These are phyloP conservation scores for Malus hybrid DNA, from an alignment of 331 rosid genomes.

Conservation along the genomic window DNA sequence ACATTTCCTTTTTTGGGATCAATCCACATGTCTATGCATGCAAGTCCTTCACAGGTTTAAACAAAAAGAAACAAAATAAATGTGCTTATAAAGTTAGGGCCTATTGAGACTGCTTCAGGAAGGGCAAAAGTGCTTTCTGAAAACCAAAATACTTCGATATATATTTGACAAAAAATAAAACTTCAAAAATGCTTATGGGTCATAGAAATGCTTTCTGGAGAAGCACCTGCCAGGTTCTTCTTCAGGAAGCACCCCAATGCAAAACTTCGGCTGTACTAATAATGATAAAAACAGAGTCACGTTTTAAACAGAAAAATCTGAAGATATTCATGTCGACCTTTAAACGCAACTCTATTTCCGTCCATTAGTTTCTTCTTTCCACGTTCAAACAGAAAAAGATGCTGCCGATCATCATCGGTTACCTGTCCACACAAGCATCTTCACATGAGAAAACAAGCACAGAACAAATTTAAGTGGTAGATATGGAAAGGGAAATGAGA, in stretches of 20 bases:
- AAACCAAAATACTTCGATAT: background rate
- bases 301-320: background rate
- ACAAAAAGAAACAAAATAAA: background rate
- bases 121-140: background rate
- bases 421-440: constrained; percentile 46
- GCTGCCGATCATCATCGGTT: constrained; percentile 45
- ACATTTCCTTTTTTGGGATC: background rate
- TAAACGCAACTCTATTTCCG: constrained; percentile 60
- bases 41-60: background rate
- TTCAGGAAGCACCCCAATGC: background rate
- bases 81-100: background rate
- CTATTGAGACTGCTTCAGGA: background rate
- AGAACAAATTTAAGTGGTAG: constrained; percentile 3
- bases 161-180: no score
- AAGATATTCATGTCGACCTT: constrained; percentile 37
- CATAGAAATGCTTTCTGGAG: background rate
- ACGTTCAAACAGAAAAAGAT: constrained; percentile 59
- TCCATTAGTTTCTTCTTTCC: constrained; percentile 92
- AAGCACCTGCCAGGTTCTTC: background rate
- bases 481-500: background rate
- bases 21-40: background rate
- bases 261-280: background rate
- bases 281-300: background rate
- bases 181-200: background rate
- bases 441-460: constrained; percentile 14